phyloP scores from a whole-genome alignment of 495 filamentous ascomycete genomes.

The Acidiella bohemica region DNA sequence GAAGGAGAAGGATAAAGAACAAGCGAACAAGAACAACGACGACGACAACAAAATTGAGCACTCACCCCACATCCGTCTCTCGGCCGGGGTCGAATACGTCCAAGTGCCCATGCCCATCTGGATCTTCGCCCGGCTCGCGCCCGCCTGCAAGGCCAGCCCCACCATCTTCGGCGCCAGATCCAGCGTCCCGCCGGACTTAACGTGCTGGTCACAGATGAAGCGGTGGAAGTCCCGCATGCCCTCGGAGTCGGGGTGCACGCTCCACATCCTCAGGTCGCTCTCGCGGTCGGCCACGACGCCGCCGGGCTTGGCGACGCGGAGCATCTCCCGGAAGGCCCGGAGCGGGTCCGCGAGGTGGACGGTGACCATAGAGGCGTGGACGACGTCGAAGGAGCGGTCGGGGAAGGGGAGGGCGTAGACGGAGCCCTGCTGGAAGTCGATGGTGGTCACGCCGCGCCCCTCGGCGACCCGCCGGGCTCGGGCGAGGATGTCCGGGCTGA shows the following conservation, averaged over 20 bases:
- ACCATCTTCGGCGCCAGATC: conserved; percentile 30
- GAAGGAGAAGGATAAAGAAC: neutral
- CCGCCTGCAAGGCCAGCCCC: conserved; percentile 33
- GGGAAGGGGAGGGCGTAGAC: conserved; percentile 31
- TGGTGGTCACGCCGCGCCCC: conserved; percentile 24
- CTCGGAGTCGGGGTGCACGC: conserved; percentile 27
- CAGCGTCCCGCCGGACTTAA: conserved; percentile 24
- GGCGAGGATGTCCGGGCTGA: conserved; percentile 27
- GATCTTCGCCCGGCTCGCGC: conserved; percentile 28
- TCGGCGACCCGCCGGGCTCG: conserved; percentile 26
- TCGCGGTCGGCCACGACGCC: conserved; percentile 35
- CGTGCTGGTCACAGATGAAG: conserved; percentile 21
- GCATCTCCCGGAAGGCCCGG: conserved; percentile 32
- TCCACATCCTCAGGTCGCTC: conserved; percentile 28
- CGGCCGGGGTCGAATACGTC: conserved; percentile 28
- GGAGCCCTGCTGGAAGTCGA: conserved; percentile 29
- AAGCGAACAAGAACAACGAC: neutral
- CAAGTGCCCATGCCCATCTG: conserved; percentile 28
- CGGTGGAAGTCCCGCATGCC: conserved; percentile 28
- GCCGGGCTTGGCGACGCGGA: conserved; percentile 31
- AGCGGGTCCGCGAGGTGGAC: conserved; percentile 29
- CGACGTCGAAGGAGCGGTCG: conserved; percentile 33
- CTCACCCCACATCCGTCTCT: conserved; percentile 32
- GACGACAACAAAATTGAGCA: conserved; percentile 10
- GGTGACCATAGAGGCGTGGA: conserved; percentile 31